Evolutionary conservation across 1,284 basidiomycete species (phyloP), one percentile per base, ranked within the genome.

Genomic region (Papiliotrema fonsecae): DNA sequence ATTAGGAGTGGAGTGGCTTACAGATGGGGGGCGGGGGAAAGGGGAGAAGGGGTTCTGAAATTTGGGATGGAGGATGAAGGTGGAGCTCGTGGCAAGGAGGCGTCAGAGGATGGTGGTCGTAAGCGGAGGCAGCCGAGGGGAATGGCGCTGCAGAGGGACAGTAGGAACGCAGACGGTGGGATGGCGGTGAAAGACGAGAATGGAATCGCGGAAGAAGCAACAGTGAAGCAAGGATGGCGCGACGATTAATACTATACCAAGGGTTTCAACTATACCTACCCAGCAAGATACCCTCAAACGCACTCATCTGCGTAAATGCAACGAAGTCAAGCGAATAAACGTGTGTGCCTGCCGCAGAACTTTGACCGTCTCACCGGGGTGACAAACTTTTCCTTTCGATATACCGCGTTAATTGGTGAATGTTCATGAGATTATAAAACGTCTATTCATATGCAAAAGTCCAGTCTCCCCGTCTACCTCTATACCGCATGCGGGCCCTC

Each of bases 171-270:
- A 54, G 54, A 13, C 54, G 58, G 28, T 54, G 69, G 65, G 36
- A 11, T 10, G 61, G 61, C 16, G 47, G 22, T 28, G 32, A 40
- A 32, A 73, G 75, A 40, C 70, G 52, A 74, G 78, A 63, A 77
- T 77, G 40, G 72, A 77, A 51, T 80, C 83, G 69, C 36, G 79
- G 79, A 97, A 97, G 79, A 94, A 92, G 77, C 92, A 94, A 57
- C 90, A 97, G 74, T 82, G 91, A 55, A 80, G 94, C 73, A 97
- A 96, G 85, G 91, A 35, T 19, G 14, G 19, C 34, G 34, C 16
- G 34, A 35, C 5, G 14, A 35, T 19, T 35, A 35, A 35, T 35
- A 14, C 19, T 35, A 35, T 35, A 35, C 34, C 34, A 5, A 35
- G 34, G 34, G 34, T n/a, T 35, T 35, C 34, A 35, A 35, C 34